phyloP scores from a whole-genome alignment of 2,329 filamentous ascomycete genomes.

The Aspergillus tanneri region DNA sequence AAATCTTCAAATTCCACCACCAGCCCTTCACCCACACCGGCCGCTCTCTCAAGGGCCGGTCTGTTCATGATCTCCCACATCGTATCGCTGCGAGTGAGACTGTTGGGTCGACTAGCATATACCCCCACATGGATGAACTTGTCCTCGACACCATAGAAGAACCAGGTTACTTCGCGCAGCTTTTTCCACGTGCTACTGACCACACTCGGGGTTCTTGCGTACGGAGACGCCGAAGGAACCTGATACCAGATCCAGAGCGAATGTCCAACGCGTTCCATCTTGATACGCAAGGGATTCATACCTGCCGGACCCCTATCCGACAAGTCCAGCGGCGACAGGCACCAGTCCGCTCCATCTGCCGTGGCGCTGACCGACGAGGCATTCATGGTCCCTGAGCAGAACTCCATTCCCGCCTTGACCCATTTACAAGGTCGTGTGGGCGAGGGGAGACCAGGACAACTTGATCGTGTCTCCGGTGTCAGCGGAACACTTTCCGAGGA shows the following conservation, averaged over 20 bases:
- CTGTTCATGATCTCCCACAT: slow-evolving; percentile 43
- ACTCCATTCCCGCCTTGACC: slow-evolving; percentile 61
- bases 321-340: slow-evolving; percentile 48
- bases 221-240: slow-evolving; percentile 39
- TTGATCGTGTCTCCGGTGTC: slow-evolving; percentile 12
- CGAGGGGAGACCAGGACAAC: slow-evolving; percentile 6
- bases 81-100: slow-evolving; percentile 41
- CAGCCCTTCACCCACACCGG: slow-evolving; percentile 37
- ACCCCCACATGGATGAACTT: slow-evolving; percentile 59
- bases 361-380: slow-evolving; percentile 59
- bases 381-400: slow-evolving; percentile 54
- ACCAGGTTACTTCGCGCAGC: slow-evolving; percentile 60
- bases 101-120: slow-evolving; percentile 58
- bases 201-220: slow-evolving; percentile 37
- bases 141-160: slow-evolving; percentile 60
- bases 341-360: slow-evolving; percentile 59
- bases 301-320: slow-evolving; percentile 38
- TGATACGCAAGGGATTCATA: slow-evolving; percentile 54
- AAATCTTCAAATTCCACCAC: slow-evolving; percentile 53
- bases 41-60: slow-evolving; percentile 24
- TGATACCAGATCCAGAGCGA: slow-evolving; percentile 60
- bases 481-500: slow-evolving; percentile 24
- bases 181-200: slow-evolving; percentile 55
- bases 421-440: slow-evolving; percentile 50
- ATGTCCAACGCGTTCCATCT: slow-evolving; percentile 57